phyloP scores from a whole-genome alignment of 1,284 basidiomycete genomes.

The Dichomitus squalens region DNA sequence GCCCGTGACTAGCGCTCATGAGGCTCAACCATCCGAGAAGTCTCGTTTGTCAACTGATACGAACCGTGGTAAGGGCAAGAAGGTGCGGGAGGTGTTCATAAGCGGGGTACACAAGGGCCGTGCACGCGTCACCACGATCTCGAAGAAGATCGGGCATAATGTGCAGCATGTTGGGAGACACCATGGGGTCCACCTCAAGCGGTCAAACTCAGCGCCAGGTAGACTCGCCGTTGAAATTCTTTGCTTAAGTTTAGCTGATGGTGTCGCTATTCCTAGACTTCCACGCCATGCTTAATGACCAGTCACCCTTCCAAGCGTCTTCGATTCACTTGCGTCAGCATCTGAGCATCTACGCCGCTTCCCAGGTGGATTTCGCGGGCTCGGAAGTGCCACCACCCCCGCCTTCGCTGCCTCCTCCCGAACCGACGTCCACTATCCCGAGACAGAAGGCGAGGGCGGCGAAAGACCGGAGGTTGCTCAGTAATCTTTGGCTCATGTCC shows the following conservation, averaged over 20 bases:
- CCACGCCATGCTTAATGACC: constrained; percentile 54
- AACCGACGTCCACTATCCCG: constrained; percentile 40
- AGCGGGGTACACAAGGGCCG: constrained; percentile 72
- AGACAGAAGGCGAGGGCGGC: constrained; percentile 50
- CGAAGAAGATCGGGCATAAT: constrained; percentile 73
- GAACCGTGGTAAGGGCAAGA: constrained; percentile 50
- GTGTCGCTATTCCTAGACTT: constrained; percentile 49
- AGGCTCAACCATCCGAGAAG: constrained; percentile 14
- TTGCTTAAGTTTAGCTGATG: not conserved
- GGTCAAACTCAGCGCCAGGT: constrained; percentile 70
- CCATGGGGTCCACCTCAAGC: constrained; percentile 48
- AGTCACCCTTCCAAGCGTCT: constrained; percentile 77
- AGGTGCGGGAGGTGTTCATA: constrained; percentile 73
- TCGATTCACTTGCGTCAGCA: constrained; percentile 83
- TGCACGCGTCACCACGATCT: constrained; percentile 72
- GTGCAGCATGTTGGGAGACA: constrained; percentile 65
- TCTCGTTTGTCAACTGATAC: constrained; percentile 30
- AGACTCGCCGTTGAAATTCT: not conserved
- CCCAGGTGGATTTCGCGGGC: constrained; percentile 29
- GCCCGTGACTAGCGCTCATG: constrained; percentile 8
- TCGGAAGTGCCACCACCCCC: constrained; percentile 39
- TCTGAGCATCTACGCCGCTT: constrained; percentile 47
- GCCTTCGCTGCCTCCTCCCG: constrained; percentile 41
- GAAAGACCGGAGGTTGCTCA: constrained; percentile 76
- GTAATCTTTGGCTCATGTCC: constrained; percentile 91